phyloP scores from a whole-genome alignment of 1,284 basidiomycete genomes.

The Cryptococcus sp. region DNA sequence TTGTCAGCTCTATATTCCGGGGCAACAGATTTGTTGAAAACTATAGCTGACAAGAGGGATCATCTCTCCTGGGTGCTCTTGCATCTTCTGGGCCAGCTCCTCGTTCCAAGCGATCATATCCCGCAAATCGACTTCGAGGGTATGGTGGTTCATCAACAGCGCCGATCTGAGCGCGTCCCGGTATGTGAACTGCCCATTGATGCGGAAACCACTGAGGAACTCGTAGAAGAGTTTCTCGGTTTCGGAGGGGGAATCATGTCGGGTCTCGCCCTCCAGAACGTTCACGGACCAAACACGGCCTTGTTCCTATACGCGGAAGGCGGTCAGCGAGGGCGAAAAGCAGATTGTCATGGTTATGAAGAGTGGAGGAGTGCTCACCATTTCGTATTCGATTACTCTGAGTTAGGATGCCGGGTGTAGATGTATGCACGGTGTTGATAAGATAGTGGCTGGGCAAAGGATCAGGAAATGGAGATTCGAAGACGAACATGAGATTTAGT shows the following conservation, averaged over 20 bases:
- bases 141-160: slow-evolving; percentile 83
- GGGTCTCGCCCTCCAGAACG: slow-evolving; percentile 16
- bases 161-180: slow-evolving; percentile 85
- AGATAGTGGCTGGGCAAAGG: too few species aligned
- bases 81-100: slow-evolving; percentile 85
- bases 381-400: too few species aligned
- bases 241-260: slow-evolving; percentile 69
- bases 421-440: too few species aligned
- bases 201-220: slow-evolving; percentile 81
- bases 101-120: slow-evolving; percentile 92
- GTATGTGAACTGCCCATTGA: slow-evolving; percentile 87
- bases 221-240: slow-evolving; percentile 77
- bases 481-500: too few species aligned
- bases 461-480: too few species aligned
- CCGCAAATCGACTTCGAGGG: slow-evolving; percentile 88
- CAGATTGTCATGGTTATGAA: too few species aligned
- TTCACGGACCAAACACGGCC: slow-evolving; percentile 23
- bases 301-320: slow-evolving; percentile 14
- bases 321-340: too few species aligned
- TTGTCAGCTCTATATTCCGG: not conserved
- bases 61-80: slow-evolving; percentile 85
- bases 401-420: too few species aligned
- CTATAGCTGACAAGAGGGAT: slow-evolving; percentile 70
- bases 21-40: not conserved
- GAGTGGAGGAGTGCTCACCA: too few species aligned